Evolutionary conservation across 768 basidiomycete genomes (phyloP), one percentile per base, ranked within the genome.

Genomic region (Wakefieldia striispora): DNA sequence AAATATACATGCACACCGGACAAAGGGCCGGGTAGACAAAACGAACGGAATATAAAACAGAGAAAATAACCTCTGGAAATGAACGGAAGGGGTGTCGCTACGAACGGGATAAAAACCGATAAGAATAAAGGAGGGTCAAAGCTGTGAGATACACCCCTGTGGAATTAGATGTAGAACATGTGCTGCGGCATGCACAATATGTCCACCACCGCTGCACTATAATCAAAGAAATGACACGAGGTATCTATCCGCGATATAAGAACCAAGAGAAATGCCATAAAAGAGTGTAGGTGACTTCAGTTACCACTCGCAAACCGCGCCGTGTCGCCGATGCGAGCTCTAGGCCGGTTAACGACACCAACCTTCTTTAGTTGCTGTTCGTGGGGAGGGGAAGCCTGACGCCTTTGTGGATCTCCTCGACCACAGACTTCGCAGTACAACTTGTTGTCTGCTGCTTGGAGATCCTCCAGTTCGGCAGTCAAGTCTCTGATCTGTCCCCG

Each of bases 401-500:
- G 38, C 41, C 44, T 50, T 33, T 31, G 58, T 24, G 39, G 35
- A 27, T 58, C 55, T 37, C 81, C 81, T 52, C 84, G 71, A 26
- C 86, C 84, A 59, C 89, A 90, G 34, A 69, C 61, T 4, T 77
- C 71, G 63, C 88, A 91, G 48, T 77, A 79, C 20, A 59, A 63
- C 41, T 71, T 70, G 40, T 68, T 64, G 35, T 75, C 75, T 14
- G 57, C 63, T 23, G 66, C 67, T 40, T 75, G 80, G 36, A 83
- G 67, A 21, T 75, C 77, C 29, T 84, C 82, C 29, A 91, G 63
- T 63, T 91, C 86, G 17, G 77, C 73, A 54, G 86, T 83, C 49
- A 92, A 70, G 62, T 85, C 83, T 41, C 79, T 78, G 39, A 91
- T 78, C 62, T 87, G 85, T 12, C 79, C 78, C 60, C 87, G 87